Percentiles rank a stretch among this genome's conserved stretches.
Conservation (phyloP, 2,329 filamentous ascomycete genomes). For the Paraconiothyrium sp. region DNA sequence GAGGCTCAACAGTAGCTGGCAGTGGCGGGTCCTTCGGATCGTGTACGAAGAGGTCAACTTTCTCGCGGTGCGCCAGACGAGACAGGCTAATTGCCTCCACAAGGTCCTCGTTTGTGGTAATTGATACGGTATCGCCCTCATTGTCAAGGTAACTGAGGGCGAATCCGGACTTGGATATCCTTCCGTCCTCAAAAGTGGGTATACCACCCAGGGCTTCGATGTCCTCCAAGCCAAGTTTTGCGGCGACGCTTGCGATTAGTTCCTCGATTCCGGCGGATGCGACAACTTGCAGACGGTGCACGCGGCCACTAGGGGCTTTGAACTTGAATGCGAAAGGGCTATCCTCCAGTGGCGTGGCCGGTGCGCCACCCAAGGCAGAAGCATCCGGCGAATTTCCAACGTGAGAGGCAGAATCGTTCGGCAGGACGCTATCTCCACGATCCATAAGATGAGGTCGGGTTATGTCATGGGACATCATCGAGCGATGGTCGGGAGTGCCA, state of each 20-base stretch:
- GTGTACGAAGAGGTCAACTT: slow-evolving; percentile 97
- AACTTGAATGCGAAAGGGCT: slow-evolving; percentile 97
- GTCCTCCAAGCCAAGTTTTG: slow-evolving; percentile 83
- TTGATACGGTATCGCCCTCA: slow-evolving; percentile 94
- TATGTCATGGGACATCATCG: slow-evolving; percentile 82
- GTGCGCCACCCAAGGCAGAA: slow-evolving; percentile 69
- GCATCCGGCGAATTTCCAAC: slow-evolving; percentile 79
- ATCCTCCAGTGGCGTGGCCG: slow-evolving; percentile 67
- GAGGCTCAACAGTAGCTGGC: slow-evolving; percentile 68
- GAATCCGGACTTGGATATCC: slow-evolving; percentile 79
- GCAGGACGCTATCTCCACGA: slow-evolving; percentile 84
- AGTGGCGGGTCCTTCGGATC: slow-evolving; percentile 89
- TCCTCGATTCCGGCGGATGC: slow-evolving; percentile 82
- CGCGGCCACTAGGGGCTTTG: slow-evolving; percentile 93
- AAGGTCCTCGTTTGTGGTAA: slow-evolving; percentile 94
- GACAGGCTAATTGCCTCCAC: slow-evolving; percentile 88
- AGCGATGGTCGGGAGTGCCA: slow-evolving; percentile 74
- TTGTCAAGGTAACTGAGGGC: slow-evolving; percentile 96
- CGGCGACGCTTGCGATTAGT: slow-evolving; percentile 78
- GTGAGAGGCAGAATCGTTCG: slow-evolving; percentile 94
- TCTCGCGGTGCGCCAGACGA: slow-evolving; percentile 79
- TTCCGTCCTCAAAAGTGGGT: slow-evolving; percentile 80
- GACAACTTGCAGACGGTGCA: slow-evolving; percentile 88
- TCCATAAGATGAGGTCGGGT: slow-evolving; percentile 68
- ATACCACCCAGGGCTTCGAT: slow-evolving; percentile 82